Conservation (phyloP, 2,329 filamentous ascomycete genomes). For the Colletotrichum liaoningense region DNA sequence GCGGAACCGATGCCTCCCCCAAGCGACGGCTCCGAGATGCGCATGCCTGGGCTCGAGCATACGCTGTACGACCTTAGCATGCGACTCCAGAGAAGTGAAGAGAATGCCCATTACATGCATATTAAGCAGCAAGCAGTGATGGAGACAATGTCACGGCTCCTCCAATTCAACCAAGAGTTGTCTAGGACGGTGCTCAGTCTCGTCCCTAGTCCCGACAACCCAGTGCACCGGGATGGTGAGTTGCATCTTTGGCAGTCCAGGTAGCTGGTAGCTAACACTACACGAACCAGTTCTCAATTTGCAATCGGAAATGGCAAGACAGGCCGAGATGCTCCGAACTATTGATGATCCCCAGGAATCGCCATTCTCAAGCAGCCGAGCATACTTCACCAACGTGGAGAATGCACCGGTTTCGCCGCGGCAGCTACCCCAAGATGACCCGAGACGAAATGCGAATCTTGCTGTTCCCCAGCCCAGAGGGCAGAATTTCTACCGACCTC, state of each 20-base stretch:
- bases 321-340: conserved; percentile 66
- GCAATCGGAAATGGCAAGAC: conserved; percentile 71
- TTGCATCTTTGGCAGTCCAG: conserved; percentile 27
- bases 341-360: conserved; percentile 76
- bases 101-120: conserved; percentile 82
- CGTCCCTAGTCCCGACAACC: conserved; percentile 79
- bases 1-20: conserved; percentile 76
- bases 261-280: conserved; percentile 11
- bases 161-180: conserved; percentile 86
- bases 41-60: conserved; percentile 82
- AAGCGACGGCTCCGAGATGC: conserved; percentile 80
- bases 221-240: conserved; percentile 86
- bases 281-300: conserved; percentile 60
- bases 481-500: conserved; percentile 76
- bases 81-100: conserved; percentile 84
- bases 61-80: conserved; percentile 82
- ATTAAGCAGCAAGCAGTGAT: conserved; percentile 84
- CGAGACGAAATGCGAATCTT: conserved; percentile 74
- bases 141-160: conserved; percentile 78
- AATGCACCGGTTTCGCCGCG: conserved; percentile 87
- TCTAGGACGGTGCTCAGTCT: conserved; percentile 79
- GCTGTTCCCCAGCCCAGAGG: conserved; percentile 69
- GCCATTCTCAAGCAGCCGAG: conserved; percentile 71
- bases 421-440: conserved; percentile 87
- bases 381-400: conserved; percentile 76